phyloP scores from a whole-genome alignment of 2,329 filamentous ascomycete genomes.

The Fusarium coffeatum region DNA sequence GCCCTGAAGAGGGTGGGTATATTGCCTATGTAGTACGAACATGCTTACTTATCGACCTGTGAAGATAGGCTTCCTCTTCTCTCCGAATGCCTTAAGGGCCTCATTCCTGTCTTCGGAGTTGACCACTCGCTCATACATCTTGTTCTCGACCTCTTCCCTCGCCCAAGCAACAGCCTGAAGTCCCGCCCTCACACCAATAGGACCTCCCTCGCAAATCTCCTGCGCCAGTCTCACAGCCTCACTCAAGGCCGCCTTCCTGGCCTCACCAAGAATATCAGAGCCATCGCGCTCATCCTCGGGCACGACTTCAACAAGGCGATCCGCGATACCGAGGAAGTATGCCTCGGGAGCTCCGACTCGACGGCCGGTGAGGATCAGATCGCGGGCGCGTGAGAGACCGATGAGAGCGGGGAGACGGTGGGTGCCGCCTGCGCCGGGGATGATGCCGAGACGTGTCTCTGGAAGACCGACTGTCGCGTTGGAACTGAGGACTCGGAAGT shows the following conservation, averaged over 20 bases:
- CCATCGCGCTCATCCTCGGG: conserved; percentile 63
- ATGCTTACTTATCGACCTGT: conserved; percentile 58
- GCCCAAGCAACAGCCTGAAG: conserved; percentile 81
- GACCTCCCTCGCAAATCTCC: conserved; percentile 91
- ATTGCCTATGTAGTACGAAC: neutral
- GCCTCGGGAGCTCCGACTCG: conserved; percentile 85
- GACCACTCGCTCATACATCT: conserved; percentile 86
- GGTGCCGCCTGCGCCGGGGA: conserved; percentile 94
- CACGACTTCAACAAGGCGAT: conserved; percentile 85
- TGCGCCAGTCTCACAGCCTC: conserved; percentile 82
- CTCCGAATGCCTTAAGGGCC: conserved; percentile 83
- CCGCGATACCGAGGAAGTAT: conserved; percentile 90
- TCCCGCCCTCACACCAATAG: conserved; percentile 82
- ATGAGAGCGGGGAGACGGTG: conserved; percentile 86
- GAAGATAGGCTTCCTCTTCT: conserved; percentile 71
- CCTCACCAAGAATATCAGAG: conserved; percentile 63
- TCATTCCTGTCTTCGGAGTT: conserved; percentile 88
- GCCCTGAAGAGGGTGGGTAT: neutral
- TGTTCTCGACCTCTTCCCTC: conserved; percentile 82
- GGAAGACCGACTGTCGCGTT: conserved; percentile 84
- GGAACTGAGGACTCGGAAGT: conserved; percentile 87
- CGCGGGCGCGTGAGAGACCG: conserved; percentile 82
- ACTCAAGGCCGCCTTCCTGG: conserved; percentile 75
- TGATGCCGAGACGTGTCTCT: conserved; percentile 92
- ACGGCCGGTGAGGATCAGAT: conserved; percentile 91